A percentile compares a stretch with the other conserved stretches of the same genome.
phyloP scores from a whole-genome alignment of 352 stramenopile species.

The Globisporangium radiosum region DNA sequence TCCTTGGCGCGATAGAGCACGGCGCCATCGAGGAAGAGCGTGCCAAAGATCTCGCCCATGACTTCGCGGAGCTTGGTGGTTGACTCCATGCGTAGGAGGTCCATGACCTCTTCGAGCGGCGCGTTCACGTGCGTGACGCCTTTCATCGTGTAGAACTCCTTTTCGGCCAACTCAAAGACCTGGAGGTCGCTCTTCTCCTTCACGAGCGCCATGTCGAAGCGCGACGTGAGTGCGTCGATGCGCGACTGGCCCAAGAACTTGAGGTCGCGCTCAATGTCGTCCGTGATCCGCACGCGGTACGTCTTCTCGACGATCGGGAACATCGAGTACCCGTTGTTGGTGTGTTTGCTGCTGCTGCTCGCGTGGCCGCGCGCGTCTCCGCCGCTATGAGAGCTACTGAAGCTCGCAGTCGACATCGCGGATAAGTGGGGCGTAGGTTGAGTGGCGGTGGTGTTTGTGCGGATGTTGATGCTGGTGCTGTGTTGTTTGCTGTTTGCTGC shows the following conservation, averaged over 20 bases:
- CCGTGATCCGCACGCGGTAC: slow-evolving; percentile 67
- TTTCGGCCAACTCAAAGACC: slow-evolving; percentile 72
- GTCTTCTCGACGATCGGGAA: slow-evolving; percentile 84
- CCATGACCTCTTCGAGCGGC: slow-evolving; percentile 75
- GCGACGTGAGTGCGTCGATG: slow-evolving; percentile 69
- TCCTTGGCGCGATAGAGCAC: slow-evolving; percentile 63
- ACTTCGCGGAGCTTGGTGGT: slow-evolving; percentile 56
- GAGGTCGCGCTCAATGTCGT: slow-evolving; percentile 80
- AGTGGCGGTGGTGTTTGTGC: background rate
- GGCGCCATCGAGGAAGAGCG: slow-evolving; percentile 76
- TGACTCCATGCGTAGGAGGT: slow-evolving; percentile 67
- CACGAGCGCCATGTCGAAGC: slow-evolving; percentile 73
- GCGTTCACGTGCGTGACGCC: slow-evolving; percentile 64
- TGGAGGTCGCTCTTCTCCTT: slow-evolving; percentile 67
- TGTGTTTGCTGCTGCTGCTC: slow-evolving; percentile 4
- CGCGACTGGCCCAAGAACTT: slow-evolving; percentile 79
- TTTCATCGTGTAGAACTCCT: slow-evolving; percentile 87
- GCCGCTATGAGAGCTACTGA: slow-evolving; percentile 19
- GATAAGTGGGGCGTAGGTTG: background rate
- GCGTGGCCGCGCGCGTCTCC: slow-evolving; percentile 7
- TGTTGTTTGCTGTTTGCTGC: background rate
- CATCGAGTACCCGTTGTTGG: slow-evolving; percentile 53
- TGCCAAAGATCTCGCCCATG: slow-evolving; percentile 82
- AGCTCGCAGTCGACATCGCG: slow-evolving; percentile 17
- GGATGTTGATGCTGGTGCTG: background rate